These are phyloP conservation scores for Linum usitatissimum DNA, from an alignment of 345 rosid genomes.

Conservation along the genomic window DNA sequence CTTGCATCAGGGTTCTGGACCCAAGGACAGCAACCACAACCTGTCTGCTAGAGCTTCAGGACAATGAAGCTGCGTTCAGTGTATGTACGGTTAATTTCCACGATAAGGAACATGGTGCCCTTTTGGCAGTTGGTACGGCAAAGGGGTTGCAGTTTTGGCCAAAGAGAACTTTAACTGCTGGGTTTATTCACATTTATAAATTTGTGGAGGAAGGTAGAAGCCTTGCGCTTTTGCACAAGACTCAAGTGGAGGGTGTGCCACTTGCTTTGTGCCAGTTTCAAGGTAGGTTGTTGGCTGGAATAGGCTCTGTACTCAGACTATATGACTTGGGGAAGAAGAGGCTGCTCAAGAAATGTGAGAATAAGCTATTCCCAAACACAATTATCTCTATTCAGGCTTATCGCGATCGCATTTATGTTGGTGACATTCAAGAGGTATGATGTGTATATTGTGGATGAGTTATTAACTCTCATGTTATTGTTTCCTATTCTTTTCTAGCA, in stretches of 20 bases:
- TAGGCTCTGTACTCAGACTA: slow-evolving; percentile 77
- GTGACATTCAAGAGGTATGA: slow-evolving; percentile 92
- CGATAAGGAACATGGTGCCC: slow-evolving; percentile 87
- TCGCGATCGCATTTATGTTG: slow-evolving; percentile 88
- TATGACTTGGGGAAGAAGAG: slow-evolving; percentile 90
- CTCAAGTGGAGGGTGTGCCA: slow-evolving; percentile 93
- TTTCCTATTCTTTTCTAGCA: background rate
- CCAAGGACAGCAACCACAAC: slow-evolving; percentile 70
- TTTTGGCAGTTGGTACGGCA: slow-evolving; percentile 90
- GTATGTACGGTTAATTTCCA: slow-evolving; percentile 87
- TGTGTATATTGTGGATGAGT: background rate
- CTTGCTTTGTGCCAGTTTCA: slow-evolving; percentile 87
- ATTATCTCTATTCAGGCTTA: slow-evolving; percentile 69
- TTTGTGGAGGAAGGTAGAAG: slow-evolving; percentile 80
- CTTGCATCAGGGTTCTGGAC: slow-evolving; percentile 94
- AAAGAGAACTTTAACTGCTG: slow-evolving; percentile 51
- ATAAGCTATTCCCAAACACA: slow-evolving; percentile 84
- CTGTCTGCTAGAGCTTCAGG: slow-evolving; percentile 94
- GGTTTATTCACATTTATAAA: slow-evolving; percentile 80
- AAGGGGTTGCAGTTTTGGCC: slow-evolving; percentile 92
- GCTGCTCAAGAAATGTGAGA: slow-evolving; percentile 90
- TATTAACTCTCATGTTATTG: background rate
- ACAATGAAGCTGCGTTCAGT: slow-evolving; percentile 93
- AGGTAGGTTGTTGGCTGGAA: slow-evolving; percentile 88
- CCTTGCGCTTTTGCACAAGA: slow-evolving; percentile 87